Evolutionary conservation across 2,329 filamentous ascomycete genomes (phyloP).

Genomic region (Fusarium sp.): DNA sequence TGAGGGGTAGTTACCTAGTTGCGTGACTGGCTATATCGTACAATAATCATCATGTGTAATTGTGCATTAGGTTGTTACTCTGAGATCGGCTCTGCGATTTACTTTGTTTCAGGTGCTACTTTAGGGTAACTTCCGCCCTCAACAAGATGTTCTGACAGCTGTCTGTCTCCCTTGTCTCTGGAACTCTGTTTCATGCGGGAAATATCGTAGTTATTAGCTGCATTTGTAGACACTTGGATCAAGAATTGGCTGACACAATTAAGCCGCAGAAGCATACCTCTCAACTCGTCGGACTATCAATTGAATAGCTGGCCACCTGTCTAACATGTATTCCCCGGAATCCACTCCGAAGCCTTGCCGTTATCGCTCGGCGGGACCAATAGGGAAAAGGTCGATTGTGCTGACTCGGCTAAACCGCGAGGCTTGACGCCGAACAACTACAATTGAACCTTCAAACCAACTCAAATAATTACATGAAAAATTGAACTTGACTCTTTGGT

Average conservation of each 20-base stretch:
- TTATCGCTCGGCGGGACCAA: constrained; percentile 33
- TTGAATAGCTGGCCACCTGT: background rate
- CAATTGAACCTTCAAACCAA: background rate
- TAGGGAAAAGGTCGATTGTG: constrained; percentile 39
- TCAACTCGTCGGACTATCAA: background rate
- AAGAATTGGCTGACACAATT: background rate
- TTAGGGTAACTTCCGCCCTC: constrained; percentile 1
- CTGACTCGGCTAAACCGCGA: constrained; percentile 39
- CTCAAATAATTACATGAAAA: constrained; percentile 6
- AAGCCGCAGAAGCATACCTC: background rate
- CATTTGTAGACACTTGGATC: background rate
- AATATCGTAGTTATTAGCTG: background rate
- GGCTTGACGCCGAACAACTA: background rate
- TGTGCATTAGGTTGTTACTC: background rate
- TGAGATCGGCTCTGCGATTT: too few relatives aligned
- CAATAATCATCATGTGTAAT: background rate
- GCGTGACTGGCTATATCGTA: background rate
- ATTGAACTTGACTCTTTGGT: too few relatives aligned
- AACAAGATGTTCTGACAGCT: background rate
- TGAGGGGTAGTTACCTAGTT: background rate
- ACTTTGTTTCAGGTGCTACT: background rate
- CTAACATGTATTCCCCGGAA: constrained; percentile 2
- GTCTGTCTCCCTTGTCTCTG: background rate
- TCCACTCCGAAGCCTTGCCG: background rate
- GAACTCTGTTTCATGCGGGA: background rate